These are phyloP conservation scores for Epichloe sibirici DNA, from an alignment of 2,329 filamentous ascomycete genomes.

Conservation along the genomic window DNA sequence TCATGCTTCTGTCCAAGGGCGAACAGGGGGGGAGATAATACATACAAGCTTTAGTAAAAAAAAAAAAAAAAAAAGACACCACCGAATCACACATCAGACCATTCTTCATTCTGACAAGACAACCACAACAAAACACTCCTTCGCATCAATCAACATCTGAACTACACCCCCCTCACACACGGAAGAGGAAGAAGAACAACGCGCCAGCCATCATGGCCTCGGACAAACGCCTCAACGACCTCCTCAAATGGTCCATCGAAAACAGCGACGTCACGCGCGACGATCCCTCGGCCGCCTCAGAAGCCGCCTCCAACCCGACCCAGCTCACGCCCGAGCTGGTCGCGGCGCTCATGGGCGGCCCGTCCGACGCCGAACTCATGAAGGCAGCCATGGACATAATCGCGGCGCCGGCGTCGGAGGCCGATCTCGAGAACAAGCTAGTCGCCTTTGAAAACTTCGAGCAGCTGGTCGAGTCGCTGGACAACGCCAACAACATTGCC, in stretches of 20 bases:
- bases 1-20: slow-evolving; percentile 3
- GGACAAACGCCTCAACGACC: slow-evolving; percentile 54
- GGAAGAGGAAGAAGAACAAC: neutral
- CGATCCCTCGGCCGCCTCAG: slow-evolving; percentile 17
- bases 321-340: slow-evolving; percentile 58
- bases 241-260: slow-evolving; percentile 65
- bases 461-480: slow-evolving; percentile 79
- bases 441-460: slow-evolving; percentile 91
- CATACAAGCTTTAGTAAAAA: slow-evolving; percentile 5
- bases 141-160: too few species aligned
- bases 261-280: slow-evolving; percentile 26
- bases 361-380: slow-evolving; percentile 89
- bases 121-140: too few species aligned
- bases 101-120: too few species aligned
- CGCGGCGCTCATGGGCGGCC: slow-evolving; percentile 66
- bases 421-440: slow-evolving; percentile 63
- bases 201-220: neutral
- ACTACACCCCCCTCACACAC: neutral
- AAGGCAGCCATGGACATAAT: slow-evolving; percentile 69
- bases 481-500: slow-evolving; percentile 93
- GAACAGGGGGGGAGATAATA: neutral
- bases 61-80: neutral
- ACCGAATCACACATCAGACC: too few species aligned
- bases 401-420: slow-evolving; percentile 44
- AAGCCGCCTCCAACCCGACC: slow-evolving; percentile 20